Evolutionary conservation across 257 asterid species (phyloP).

Genomic region (Ligustrum vulgare): DNA sequence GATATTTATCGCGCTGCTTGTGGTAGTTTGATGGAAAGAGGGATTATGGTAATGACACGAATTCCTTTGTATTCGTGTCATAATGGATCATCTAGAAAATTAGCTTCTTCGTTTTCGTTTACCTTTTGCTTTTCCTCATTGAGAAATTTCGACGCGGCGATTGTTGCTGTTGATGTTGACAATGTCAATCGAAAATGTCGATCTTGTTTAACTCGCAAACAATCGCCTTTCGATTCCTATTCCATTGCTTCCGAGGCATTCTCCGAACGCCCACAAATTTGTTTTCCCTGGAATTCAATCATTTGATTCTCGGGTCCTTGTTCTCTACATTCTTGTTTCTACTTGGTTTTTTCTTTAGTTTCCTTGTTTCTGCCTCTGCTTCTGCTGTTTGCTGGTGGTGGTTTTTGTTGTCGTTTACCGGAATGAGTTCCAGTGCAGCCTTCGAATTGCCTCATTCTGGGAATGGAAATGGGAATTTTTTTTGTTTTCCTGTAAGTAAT

Average conservation of each 20-base stretch:
- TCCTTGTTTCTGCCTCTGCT: constrained; percentile 6
- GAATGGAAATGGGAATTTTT: constrained; percentile 24
- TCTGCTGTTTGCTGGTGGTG: constrained; percentile 13
- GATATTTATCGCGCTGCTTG: not conserved
- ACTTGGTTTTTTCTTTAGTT: constrained; percentile 8
- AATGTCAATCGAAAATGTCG: constrained; percentile 44
- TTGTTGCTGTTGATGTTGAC: constrained; percentile 22
- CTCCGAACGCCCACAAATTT: constrained; percentile 20
- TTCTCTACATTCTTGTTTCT: constrained; percentile 14
- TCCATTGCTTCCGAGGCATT: constrained; percentile 42
- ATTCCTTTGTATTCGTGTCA: constrained; percentile 14
- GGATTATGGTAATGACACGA: constrained; percentile 27
- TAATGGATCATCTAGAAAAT: not conserved
- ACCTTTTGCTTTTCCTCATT: constrained; percentile 1
- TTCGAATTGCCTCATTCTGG: constrained; percentile 29
- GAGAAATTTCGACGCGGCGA: constrained; percentile 15
- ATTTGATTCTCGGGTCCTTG: constrained; percentile 14
- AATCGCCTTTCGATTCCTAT: constrained; percentile 37
- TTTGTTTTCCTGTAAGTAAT: constrained; percentile 22
- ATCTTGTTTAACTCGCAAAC: constrained; percentile 29
- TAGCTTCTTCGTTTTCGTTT: constrained; percentile 14
- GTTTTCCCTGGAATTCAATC: constrained; percentile 18
- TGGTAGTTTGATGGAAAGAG: constrained; percentile 26
- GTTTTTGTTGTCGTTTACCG: constrained; percentile 19
- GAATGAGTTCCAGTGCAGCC: constrained; percentile 46